Evolutionary conservation across 2,329 filamentous ascomycete species (phyloP).

Genomic region (Paracamarosporium sp.): DNA sequence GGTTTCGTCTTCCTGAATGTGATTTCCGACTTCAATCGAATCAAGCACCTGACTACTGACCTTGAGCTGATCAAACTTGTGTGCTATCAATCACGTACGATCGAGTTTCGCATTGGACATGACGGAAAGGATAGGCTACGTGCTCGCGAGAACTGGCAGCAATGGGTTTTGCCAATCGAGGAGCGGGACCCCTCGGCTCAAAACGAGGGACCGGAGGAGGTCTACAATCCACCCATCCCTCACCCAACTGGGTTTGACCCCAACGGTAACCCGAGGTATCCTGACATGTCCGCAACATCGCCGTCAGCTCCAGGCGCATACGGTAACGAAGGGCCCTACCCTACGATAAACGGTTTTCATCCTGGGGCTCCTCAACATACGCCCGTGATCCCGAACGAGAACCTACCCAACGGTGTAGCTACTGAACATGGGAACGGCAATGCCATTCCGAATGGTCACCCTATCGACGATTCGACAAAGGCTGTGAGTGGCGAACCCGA

Average conservation of each 20-base stretch:
- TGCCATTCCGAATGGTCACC: conserved; percentile 32
- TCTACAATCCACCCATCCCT: conserved; percentile 49
- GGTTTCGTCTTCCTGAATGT: conserved; percentile 85
- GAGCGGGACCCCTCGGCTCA: conserved; percentile 77
- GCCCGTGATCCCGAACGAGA: conserved; percentile 16
- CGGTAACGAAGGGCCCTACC: conserved; percentile 30
- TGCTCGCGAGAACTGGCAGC: conserved; percentile 75
- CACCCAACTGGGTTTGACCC: conserved; percentile 45
- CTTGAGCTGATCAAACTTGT: conserved; percentile 76
- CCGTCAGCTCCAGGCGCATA: conserved; percentile 22
- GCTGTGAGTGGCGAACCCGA: conserved; percentile 47
- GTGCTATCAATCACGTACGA: conserved; percentile 72
- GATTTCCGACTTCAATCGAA: conserved; percentile 85
- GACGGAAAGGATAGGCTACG: conserved; percentile 83
- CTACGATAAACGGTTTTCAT: conserved; percentile 38
- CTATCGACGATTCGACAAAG: conserved; percentile 35
- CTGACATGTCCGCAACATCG: conserved; percentile 30
- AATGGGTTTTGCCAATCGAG: conserved; percentile 76
- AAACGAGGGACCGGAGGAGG: conserved; percentile 69
- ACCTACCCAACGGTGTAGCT: conserved; percentile 25
- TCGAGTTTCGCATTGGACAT: conserved; percentile 77
- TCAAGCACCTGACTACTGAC: conserved; percentile 75
- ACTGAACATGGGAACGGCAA: conserved; percentile 29
- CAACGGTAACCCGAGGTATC: conserved; percentile 35
- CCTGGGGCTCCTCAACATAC: conserved; percentile 24